Base-by-base conservation (phyloP, 495 filamentous ascomycete genomes). In the Penicillium ochrochloron region DNA sequence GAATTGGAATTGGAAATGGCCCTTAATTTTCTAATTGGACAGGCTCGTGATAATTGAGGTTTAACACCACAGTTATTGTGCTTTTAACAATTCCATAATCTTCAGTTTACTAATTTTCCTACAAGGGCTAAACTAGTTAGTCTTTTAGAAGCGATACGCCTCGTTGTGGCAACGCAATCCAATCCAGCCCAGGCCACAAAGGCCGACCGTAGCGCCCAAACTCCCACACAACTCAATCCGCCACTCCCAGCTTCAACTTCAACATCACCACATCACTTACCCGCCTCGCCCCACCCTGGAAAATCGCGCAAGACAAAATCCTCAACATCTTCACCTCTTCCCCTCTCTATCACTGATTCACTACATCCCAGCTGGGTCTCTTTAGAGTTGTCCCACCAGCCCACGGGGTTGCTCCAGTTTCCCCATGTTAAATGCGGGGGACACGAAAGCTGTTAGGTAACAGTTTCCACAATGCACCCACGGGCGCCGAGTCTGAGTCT, bases 381-480 rank as follows among this genome's bases (percentile, higher is more conserved):
- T 59, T 71, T 71, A 71, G 66, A 71, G 69, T 71, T 68, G 60
- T 63, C 60, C 58, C 57, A 59, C 60, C 51, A 39, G 27, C 46
- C 27, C 41, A 57, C 33, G 19, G 55, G 29, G 51, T 27, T 62
- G 48, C 41, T 21, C 60, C 60, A 59, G 63, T 57, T 50, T 63
- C 52, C 51, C 35, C 59, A 48, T 59, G 57, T 57, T 63, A 65
- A 75, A 69, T 74, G 75, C 70, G 75, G 75, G 68, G 66, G 56
- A 31, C 25, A 19, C 34, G 51, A 69, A 72, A 23, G 52, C 52
- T 70, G 64, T 77, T 77, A 77, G 59, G 62, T 77, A 77, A 77
- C 69, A 70, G 73, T 63, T 77, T 77, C 72, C 75, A 77, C 75
- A 50, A 60, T 61, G 46, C 48, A 52, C 48, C 48, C 44, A 52